Evolutionary conservation across 371 early-diverging fungal genomes (phyloP).

Genomic region (Mortierella sp.): DNA sequence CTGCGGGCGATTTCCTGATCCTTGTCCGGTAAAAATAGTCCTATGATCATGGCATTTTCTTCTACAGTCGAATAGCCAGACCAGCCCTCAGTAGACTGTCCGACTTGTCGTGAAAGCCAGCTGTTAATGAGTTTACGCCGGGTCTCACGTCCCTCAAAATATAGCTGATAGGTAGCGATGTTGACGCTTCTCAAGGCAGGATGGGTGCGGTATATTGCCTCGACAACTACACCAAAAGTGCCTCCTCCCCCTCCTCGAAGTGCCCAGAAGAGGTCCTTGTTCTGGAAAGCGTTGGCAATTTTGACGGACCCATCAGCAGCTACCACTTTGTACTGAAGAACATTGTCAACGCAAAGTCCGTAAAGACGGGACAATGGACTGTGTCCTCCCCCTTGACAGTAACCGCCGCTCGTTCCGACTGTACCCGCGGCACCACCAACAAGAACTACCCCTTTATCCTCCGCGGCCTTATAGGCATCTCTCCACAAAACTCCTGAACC

Average conservation of each 20-base stretch:
- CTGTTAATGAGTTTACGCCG: slow-evolving; percentile 1
- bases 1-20: not conserved
- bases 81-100: slow-evolving; percentile 26
- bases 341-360: slow-evolving; percentile 64
- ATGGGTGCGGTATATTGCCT: slow-evolving; percentile 39
- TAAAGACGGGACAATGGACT: slow-evolving; percentile 34
- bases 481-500: slow-evolving; percentile 27
- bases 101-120: slow-evolving; percentile 20
- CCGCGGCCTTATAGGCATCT: slow-evolving; percentile 30
- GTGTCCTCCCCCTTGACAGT: slow-evolving; percentile 54
- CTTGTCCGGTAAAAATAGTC: slow-evolving; percentile 16
- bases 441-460: slow-evolving; percentile 18
- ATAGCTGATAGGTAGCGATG: slow-evolving; percentile 1
- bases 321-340: slow-evolving; percentile 59
- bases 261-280: slow-evolving; percentile 67
- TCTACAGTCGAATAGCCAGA: slow-evolving; percentile 14
- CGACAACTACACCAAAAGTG: slow-evolving; percentile 56
- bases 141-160: not conserved
- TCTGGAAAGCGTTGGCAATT: slow-evolving; percentile 54
- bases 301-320: slow-evolving; percentile 53
- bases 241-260: slow-evolving; percentile 66
- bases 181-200: slow-evolving; percentile 23
- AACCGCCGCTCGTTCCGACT: slow-evolving; percentile 49
- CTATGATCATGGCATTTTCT: not conserved
- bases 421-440: slow-evolving; percentile 46